These are phyloP conservation scores for Castanea crenata DNA, from an alignment of 306 rosid genomes.

Conservation along the genomic window DNA sequence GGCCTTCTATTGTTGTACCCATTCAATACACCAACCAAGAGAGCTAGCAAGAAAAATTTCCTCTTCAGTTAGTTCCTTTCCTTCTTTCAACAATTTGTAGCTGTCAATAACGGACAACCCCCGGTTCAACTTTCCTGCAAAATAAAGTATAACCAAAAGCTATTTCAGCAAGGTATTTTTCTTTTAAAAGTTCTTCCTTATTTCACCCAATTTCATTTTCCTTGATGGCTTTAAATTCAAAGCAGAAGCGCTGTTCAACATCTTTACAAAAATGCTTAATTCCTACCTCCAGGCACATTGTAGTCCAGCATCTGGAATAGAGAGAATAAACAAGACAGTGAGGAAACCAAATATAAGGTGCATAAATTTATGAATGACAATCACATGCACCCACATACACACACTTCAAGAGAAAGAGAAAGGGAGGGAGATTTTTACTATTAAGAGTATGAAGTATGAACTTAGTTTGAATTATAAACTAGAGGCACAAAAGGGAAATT, in stretches of 20 bases:
- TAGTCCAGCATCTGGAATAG: constrained; percentile 74
- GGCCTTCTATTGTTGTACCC: constrained; percentile 35
- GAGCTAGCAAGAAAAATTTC: constrained; percentile 55
- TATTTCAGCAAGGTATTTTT: constrained; percentile 13
- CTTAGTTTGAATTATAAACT: not conserved
- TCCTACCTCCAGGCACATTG: constrained; percentile 91
- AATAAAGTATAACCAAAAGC: constrained; percentile 9
- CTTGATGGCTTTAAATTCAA: not conserved
- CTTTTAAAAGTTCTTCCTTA: constrained; percentile 2
- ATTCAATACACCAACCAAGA: constrained; percentile 70
- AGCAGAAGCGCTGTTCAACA: not conserved
- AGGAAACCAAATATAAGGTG: constrained; percentile 1
- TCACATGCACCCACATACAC: not conserved
- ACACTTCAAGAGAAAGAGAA: not conserved
- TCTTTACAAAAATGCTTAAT: constrained; percentile 13
- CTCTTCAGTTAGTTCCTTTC: constrained; percentile 42
- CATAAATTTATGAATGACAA: not conserved
- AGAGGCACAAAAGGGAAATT: not conserved
- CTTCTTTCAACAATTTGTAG: constrained; percentile 47
- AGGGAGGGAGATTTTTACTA: not conserved
- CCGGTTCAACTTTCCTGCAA: constrained; percentile 63
- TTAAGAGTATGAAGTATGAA: not conserved
- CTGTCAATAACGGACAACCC: constrained; percentile 63
- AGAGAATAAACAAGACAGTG: constrained; percentile 1
- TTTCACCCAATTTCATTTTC: constrained; percentile 2